Base-by-base conservation (phyloP, 225 moss, liverwort and hornwort genomes). In the Straminergon stramineum region DNA sequence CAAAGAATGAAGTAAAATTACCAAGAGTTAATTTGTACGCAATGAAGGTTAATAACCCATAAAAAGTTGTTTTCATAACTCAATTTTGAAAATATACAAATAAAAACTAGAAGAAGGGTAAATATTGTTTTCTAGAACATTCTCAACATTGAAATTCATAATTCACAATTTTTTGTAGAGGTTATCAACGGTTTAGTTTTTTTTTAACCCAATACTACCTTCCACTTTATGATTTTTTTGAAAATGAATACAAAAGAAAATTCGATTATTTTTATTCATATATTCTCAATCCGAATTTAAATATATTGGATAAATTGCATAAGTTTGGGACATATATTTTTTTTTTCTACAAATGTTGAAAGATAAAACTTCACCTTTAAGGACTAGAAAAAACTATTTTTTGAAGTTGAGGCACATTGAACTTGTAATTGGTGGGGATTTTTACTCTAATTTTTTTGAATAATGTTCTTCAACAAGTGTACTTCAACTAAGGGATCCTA, bases 181-280 rank as follows among this genome's bases (percentile, higher is more conserved):
- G 3, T 39, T 1, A 27, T 43, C 5, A 43, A 9, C 0, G 0
- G 0, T 43, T 74, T 74, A 10, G 71, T 24, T 26, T 26, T 8
- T 13, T 20, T 22, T n/a, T 22, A 6, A 13, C 13, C 22, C 13
- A 69, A 22, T n/a, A 13, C 3, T 1, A 16, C 5, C 16, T 43
- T 73, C 9, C 1, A 43, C 2, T 45, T 74, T 45, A 74, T 73
- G 17, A 4, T 10, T 17, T 43, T 41, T 74, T 43, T 18, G 6
- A 75, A 18, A 11, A 30, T 30, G 4, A 45, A 45, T 74, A 45
- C 17, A 2, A 41, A 74, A 16, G 5, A 43, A 28, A 17, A 16
- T 26, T 43, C 9, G 3, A 1, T 30, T 17, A 8, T 2, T 28
- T 17, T 48, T 31, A 19, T 75, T 19, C 4, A 11, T 31, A 4